Base-by-base conservation (phyloP, 2,329 filamentous ascomycete genomes). In the Tricladium varicosporioides region DNA sequence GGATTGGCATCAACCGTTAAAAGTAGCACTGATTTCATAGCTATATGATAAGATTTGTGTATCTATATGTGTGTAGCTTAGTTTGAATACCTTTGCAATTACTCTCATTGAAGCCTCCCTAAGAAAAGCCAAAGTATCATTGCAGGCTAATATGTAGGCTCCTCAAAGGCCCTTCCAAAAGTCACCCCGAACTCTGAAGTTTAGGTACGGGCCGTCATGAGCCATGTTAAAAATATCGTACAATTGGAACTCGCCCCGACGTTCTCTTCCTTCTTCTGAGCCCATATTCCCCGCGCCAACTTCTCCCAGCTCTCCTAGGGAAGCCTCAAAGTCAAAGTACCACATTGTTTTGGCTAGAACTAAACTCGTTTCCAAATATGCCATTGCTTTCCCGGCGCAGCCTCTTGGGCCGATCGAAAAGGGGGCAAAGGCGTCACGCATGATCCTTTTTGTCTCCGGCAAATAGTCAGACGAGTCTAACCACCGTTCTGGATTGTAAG, bases 381-480 rank as follows among this genome's bases (percentile, higher is more conserved):
- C 67, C 47, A 70, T 61, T 8, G 56, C 57, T 50, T 70, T 71
- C 1, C 72, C 73, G 15, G 71, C 64, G 51, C 74, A 76, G 16
- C 63, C 65, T 16, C 73, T 62, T 1, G 71, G 68, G 0, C 74
- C 74, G 0, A 70, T 55, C 7, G 67, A 70, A 52, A 76, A 75
- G 1, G 74, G 69, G 7, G 56, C 48, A 42, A 63, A 66, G 68
- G 63, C 67, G 32, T 64, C 61, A 46, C 60, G 65, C 8, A 62
- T 65, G 2, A 54, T 50, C 1, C 48, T 59, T 5, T 66, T 70
- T 27, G 58, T 45, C 18, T 53, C 50, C n/a, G 60, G 46, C 11
- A 8, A 16, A 13, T 45, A 47, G 10, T 54, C 54, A 5, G 54
- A 61, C 1, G 49, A 36, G 5, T 49, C 59, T 9, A 57, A 53